Base-by-base conservation (phyloP, 345 rosid genomes). In the Aquilaria yunnanensis region DNA sequence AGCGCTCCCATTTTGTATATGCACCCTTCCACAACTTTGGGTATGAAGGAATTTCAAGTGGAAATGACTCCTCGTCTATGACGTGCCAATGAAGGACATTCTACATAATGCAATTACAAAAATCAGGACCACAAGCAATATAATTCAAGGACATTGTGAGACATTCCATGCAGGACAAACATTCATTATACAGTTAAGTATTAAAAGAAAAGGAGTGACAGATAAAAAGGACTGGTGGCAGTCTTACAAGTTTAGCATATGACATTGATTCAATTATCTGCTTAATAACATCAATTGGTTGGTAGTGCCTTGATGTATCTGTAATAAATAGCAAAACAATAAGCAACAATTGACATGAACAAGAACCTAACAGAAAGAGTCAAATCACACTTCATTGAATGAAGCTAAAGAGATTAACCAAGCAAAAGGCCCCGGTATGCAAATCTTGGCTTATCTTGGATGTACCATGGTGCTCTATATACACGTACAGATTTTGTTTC, bases 21-120 rank as follows among this genome's bases (percentile, higher is more conserved):
- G 99, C 82, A 71, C 96, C 96, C 71, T 86, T 74, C 97, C 99
- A 90, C 74, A 94, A 66, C 63, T 86, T 83, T 65, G 95, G 95
- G 77, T 77, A 86, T 47, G 91, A 54, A 31, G 99, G 99, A 32
- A 81, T 78, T 72, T 94, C 99, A 13, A 94, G 61, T 69, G 99
- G 99, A 82, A 94, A 94, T 57, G 99, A 83, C 75, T 94, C 60
- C 63, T 85, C 88, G 23, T 94, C 97, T 62, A 94, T 83, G 59
- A 94, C 88, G 81, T 94, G 99, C 99, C 96, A 90, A 76, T 94
- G 97, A 73, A 94, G 78, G 63, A 90, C 97, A 72, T 94, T 94
- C 99, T 94, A 83, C 82, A 59, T 65, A 75, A 72, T 67, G 78
- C 50, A 78, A 81, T 72, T 54, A 32, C 63, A 73, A 75, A 32